phyloP scores from a whole-genome alignment of 768 basidiomycete genomes.

The Sarcodon aspratus region DNA sequence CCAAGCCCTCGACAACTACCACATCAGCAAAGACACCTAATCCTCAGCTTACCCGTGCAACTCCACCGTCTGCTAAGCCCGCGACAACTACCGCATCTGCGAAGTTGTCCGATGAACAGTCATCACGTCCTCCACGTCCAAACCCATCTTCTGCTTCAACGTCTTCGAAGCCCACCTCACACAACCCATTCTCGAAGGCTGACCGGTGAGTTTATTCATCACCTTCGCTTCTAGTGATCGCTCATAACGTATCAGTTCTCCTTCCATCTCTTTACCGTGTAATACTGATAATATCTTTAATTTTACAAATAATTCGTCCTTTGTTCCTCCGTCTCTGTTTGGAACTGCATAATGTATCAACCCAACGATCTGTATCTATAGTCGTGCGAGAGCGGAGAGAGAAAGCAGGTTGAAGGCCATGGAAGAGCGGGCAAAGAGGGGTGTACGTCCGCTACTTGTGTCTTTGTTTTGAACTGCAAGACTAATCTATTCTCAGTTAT shows the following conservation, averaged over 20 bases:
- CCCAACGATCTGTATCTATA: slow-evolving; percentile 13
- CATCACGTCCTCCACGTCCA: too few relatives aligned
- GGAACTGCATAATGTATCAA: not conserved
- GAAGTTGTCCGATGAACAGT: slow-evolving; percentile 3
- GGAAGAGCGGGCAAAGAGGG: slow-evolving; percentile 65
- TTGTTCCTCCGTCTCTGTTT: not conserved
- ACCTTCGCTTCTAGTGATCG: slow-evolving; percentile 15
- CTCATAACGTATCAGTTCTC: slow-evolving; percentile 58
- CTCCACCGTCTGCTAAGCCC: slow-evolving; percentile 5
- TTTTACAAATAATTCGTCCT: not conserved
- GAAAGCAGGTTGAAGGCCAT: slow-evolving; percentile 62
- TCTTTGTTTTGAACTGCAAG: not conserved
- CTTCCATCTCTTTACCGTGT: slow-evolving; percentile 13
- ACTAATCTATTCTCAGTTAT: slow-evolving; percentile 24
- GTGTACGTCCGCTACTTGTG: slow-evolving; percentile 31
- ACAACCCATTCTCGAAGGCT: slow-evolving; percentile 30
- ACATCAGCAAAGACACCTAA: slow-evolving; percentile 16
- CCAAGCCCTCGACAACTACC: slow-evolving; percentile 26
- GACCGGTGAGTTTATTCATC: slow-evolving; percentile 49
- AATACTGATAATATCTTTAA: slow-evolving; percentile 3
- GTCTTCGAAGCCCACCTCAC: slow-evolving; percentile 4
- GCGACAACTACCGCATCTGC: slow-evolving; percentile 1
- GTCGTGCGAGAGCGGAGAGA: slow-evolving; percentile 66
- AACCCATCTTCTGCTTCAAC: slow-evolving; percentile 10
- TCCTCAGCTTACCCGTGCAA: slow-evolving; percentile 21